phyloP scores from a whole-genome alignment of 1,139 yeast species.

The Kodamaea ohmeri region DNA sequence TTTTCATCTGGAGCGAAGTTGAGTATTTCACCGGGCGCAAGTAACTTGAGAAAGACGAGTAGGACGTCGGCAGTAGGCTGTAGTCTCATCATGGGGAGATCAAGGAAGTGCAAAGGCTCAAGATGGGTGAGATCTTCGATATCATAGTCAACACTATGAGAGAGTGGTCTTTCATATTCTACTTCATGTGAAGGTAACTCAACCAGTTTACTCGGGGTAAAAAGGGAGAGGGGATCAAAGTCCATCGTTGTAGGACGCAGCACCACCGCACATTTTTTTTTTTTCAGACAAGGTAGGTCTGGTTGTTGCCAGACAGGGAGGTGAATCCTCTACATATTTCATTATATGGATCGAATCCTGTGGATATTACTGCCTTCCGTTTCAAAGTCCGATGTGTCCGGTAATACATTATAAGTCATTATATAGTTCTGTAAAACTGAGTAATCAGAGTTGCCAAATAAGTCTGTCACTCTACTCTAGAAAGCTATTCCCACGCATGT shows the following conservation, averaged over 20 bases:
- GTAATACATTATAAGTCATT: no score
- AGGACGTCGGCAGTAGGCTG: constrained; percentile 53
- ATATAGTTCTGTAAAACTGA: no score
- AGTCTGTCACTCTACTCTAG: neutral
- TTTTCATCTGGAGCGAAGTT: constrained; percentile 47
- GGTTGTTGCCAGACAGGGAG: neutral
- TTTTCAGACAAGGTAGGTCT: neutral
- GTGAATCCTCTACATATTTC: neutral
- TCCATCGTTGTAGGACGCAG: no score
- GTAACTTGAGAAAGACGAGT: constrained; percentile 42
- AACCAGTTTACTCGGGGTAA: constrained; percentile 24
- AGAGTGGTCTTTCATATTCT: neutral
- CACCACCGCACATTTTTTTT: no score
- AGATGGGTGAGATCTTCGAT: constrained; percentile 23
- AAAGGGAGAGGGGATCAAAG: constrained; percentile 45
- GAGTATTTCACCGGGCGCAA: constrained; percentile 50
- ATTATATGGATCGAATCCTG: neutral
- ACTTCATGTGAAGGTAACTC: neutral
- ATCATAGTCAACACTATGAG: neutral
- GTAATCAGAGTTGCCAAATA: neutral
- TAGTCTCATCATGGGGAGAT: constrained; percentile 54
- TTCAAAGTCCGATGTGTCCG: no score
- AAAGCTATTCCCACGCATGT: neutral
- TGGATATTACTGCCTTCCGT: no score
- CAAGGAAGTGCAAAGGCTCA: constrained; percentile 55